Evolutionary conservation across 345 rosid genomes (phyloP), one percentile per base, ranked within the genome.

Genomic region (Dipteronia dyeriana): DNA sequence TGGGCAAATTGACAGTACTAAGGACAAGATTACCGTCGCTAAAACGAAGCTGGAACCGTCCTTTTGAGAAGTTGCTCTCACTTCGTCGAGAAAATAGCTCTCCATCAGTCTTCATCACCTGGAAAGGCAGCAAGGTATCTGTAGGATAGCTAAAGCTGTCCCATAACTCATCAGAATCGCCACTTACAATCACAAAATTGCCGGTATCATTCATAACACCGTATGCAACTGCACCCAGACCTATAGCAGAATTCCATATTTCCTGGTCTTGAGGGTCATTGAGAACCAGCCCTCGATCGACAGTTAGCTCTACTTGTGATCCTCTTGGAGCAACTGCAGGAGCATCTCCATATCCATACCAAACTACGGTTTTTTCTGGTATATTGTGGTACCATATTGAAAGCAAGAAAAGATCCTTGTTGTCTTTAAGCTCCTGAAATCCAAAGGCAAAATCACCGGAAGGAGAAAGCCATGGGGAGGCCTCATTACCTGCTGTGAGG

Each of bases 401-500:
- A 23, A 80, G 81, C 68, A 84, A 62, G 80, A 75, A 84, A 16
- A 8, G 51, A 51, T 75, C 70, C 6, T 54, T 7, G 22, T 39
- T 34, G 22, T 60, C 41, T 1, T 70, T 49, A 12, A 47, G 45
- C 54, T 43, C 78, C 41, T 11, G 71, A 53, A 84, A 81, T 49
- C 86, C 84, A 34, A 81, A 81, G 7, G 86, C 84, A 12, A 84
- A 84, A 20, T 84, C 68, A 5, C 76, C 70, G 1, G 84, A 84
- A 78, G 84, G 78, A 53, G 84, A 84, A 29, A 78, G 70, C 80
- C 80, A 75, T 45, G 65, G 62, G 31, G 41, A 16, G 39, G 76
- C 57, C 14, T 65, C 65, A 26, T 31, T 19, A 17, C 6, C 26
- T 19, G 79, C 79, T 12, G 66, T 68, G n/a, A 76, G 66, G 13